Percentiles rank a stretch among this genome's conserved stretches.
These are phyloP conservation scores for Beauveria varroae DNA, from an alignment of 2,329 filamentous ascomycete species.

Conservation along the genomic window DNA sequence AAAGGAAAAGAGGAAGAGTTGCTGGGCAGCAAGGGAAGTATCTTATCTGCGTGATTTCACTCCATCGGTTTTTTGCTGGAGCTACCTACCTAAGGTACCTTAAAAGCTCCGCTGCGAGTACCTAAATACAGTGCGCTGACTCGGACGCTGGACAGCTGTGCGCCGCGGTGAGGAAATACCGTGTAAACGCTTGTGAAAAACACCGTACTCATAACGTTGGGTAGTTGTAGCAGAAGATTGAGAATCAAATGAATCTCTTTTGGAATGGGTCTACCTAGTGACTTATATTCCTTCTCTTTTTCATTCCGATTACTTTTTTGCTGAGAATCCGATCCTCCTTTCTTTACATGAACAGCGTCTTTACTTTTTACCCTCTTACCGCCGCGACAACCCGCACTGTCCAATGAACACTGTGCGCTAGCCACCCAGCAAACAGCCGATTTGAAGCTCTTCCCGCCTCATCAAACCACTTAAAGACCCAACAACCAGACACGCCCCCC, in stretches of 20 bases:
- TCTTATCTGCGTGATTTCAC: slow-evolving; percentile 24
- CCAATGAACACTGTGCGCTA: not conserved
- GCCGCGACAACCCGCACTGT: not conserved
- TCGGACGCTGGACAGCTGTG: not conserved
- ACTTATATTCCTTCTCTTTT: too few species aligned
- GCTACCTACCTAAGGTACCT: too few species aligned
- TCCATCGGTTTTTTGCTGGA: slow-evolving; percentile 1
- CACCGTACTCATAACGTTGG: not conserved
- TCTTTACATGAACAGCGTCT: too few species aligned
- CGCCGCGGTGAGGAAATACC: not conserved
- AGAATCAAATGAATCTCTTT: too few species aligned
- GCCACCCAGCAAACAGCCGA: not conserved
- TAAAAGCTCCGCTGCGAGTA: slow-evolving; percentile 1
- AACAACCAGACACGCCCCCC: not conserved
- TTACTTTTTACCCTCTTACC: not conserved
- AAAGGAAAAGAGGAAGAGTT: slow-evolving; percentile 12
- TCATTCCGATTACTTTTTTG: too few species aligned
- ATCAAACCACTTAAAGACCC: not conserved
- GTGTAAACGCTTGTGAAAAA: not conserved
- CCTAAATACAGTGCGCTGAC: not conserved
- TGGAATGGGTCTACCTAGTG: too few species aligned
- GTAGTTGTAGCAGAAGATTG: too few species aligned
- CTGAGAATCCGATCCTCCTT: too few species aligned
- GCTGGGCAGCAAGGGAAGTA: slow-evolving; percentile 7
- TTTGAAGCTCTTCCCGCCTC: not conserved